A percentile compares a stretch with the other conserved stretches of the same genome.
phyloP scores from a whole-genome alignment of 768 basidiomycete genomes.

The Termitomyces sp. region DNA sequence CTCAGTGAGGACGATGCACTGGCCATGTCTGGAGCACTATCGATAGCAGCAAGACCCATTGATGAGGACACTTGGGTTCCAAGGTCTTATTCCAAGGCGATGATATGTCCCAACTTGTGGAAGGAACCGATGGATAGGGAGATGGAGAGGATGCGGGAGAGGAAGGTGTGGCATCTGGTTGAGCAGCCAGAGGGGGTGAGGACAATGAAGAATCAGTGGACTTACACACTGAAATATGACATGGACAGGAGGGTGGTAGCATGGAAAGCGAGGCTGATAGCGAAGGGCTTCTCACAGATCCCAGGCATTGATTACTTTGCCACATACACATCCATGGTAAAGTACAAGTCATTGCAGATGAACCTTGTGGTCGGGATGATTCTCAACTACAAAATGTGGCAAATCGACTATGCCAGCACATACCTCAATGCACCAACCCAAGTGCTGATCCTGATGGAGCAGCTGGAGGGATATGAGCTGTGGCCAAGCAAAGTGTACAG shows the following conservation, averaged over 20 bases:
- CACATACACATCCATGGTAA: conserved; percentile 7
- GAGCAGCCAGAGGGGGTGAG: background rate
- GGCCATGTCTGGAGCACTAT: too few species aligned
- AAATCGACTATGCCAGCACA: background rate
- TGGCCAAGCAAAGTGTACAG: background rate
- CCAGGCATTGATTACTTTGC: conserved; percentile 26
- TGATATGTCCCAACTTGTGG: background rate
- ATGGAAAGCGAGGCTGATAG: background rate
- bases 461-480: background rate
- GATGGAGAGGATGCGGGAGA: background rate
- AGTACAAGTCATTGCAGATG: background rate
- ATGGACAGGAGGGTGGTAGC: background rate
- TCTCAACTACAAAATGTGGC: background rate
- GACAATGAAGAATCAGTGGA: background rate
- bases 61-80: background rate
- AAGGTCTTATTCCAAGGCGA: background rate
- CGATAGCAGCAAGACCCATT: too few species aligned
- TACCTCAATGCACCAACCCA: background rate
- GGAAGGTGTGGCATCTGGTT: conserved; percentile 7
- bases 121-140: background rate
- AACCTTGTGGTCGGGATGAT: background rate
- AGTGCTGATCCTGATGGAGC: background rate
- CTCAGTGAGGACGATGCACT: too few species aligned
- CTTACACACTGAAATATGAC: background rate
- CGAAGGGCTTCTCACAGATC: conserved; percentile 1